These are phyloP conservation scores for Penicillium canescens DNA, from an alignment of 495 filamentous ascomycete genomes.

Conservation along the genomic window DNA sequence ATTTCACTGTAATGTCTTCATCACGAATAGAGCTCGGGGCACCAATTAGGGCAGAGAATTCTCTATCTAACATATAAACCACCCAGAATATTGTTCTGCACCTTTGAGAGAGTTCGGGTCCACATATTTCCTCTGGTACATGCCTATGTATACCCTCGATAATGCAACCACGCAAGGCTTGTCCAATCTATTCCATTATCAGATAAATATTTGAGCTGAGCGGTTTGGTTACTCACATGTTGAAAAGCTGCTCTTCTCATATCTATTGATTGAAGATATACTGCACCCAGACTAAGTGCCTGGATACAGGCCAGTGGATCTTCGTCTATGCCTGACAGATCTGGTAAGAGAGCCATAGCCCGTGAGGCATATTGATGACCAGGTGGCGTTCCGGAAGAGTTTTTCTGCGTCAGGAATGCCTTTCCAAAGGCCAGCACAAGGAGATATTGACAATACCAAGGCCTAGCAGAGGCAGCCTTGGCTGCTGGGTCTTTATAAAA, in stretches of 20 bases:
- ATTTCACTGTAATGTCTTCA: slow-evolving; percentile 37
- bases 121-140: slow-evolving; percentile 26
- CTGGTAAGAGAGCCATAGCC: slow-evolving; percentile 39
- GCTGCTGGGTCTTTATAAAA: slow-evolving; percentile 28
- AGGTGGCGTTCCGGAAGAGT: slow-evolving; percentile 32
- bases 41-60: slow-evolving; percentile 37
- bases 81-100: slow-evolving; percentile 41
- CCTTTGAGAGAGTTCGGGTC: slow-evolving; percentile 26
- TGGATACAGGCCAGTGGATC: slow-evolving; percentile 37
- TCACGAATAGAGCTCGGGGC: slow-evolving; percentile 37
- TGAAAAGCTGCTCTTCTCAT: slow-evolving; percentile 38
- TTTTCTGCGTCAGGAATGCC: slow-evolving; percentile 32
- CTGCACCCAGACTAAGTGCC: slow-evolving; percentile 31
- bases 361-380: slow-evolving; percentile 36
- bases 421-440: slow-evolving; percentile 44
- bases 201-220: background rate
- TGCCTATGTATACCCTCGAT: slow-evolving; percentile 39
- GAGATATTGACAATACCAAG: slow-evolving; percentile 42
- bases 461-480: slow-evolving; percentile 25
- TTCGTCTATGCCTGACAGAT: slow-evolving; percentile 33
- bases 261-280: slow-evolving; percentile 41
- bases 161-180: slow-evolving; percentile 37
- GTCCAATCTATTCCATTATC: slow-evolving; percentile 26
- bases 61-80: slow-evolving; percentile 40
- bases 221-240: slow-evolving; percentile 20